A percentile compares a stretch with the other conserved stretches of the same genome.
Conservation (phyloP, 2,329 filamentous ascomycete genomes). For the Exutisphaerella laricina region DNA sequence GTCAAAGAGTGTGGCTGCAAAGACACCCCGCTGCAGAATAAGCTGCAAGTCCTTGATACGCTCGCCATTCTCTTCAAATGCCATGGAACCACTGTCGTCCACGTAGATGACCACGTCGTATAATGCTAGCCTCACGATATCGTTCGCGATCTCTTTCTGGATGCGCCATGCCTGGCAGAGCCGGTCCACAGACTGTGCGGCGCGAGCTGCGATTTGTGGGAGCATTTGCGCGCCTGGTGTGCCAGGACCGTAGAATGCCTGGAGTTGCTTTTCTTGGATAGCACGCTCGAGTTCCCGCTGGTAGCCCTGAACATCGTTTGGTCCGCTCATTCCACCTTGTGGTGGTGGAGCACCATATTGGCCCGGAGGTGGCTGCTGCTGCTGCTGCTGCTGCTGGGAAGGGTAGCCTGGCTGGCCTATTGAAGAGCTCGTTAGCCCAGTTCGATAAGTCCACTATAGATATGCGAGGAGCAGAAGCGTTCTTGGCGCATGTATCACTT, state of each 20-base stretch:
- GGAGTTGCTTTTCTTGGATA: slow-evolving; percentile 56
- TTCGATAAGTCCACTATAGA: too few species aligned
- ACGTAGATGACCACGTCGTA: slow-evolving; percentile 61
- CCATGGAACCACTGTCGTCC: slow-evolving; percentile 65
- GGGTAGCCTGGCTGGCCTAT: too few species aligned
- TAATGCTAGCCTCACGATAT: slow-evolving; percentile 57
- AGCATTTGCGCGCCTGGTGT: slow-evolving; percentile 42
- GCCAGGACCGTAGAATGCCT: slow-evolving; percentile 54
- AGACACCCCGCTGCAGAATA: slow-evolving; percentile 58
- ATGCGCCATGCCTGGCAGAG: slow-evolving; percentile 54
- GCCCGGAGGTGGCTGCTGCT: slow-evolving; percentile 18
- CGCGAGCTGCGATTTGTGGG: slow-evolving; percentile 45
- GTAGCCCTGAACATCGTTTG: slow-evolving; percentile 50
- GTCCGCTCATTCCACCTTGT: slow-evolving; percentile 28
- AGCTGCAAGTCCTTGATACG: slow-evolving; percentile 62
- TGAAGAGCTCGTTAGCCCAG: too few species aligned
- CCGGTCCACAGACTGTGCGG: slow-evolving; percentile 48
- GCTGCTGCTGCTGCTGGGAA: too few species aligned
- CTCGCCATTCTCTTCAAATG: slow-evolving; percentile 61
- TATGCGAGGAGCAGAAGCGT: too few species aligned
- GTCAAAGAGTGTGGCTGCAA: slow-evolving; percentile 63
- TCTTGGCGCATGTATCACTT: too few species aligned
- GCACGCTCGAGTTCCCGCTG: slow-evolving; percentile 51
- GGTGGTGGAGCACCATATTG: slow-evolving; percentile 31
- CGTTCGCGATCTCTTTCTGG: slow-evolving; percentile 55